phyloP scores from a whole-genome alignment of 2,329 filamentous ascomycete genomes.

The Epichloe baconii region DNA sequence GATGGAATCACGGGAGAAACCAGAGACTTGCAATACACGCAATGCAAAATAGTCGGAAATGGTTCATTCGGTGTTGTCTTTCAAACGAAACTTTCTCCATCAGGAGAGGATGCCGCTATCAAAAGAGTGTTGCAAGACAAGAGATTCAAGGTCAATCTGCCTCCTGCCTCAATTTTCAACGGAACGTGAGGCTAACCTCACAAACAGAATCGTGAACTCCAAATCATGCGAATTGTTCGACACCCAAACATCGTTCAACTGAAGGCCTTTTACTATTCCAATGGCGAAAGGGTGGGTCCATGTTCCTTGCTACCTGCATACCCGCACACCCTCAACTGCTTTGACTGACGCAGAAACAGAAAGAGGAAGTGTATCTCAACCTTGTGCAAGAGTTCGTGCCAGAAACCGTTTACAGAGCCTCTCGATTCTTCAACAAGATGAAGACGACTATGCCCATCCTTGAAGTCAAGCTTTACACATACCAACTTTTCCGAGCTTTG shows the following conservation, averaged over 20 bases:
- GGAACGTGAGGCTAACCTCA: not conserved
- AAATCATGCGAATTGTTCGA: conserved; percentile 98
- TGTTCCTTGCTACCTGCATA: not conserved
- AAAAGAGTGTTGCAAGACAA: conserved; percentile 98
- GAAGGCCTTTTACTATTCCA: conserved; percentile 99
- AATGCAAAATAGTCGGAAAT: conserved; percentile 99
- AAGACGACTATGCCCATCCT: conserved; percentile 99
- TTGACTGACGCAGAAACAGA: conserved; percentile 33
- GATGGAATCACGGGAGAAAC: conserved; percentile 96
- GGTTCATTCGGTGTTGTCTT: conserved; percentile 98
- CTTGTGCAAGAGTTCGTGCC: conserved; percentile 96
- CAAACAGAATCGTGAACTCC: conserved; percentile 83
- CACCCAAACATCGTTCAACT: conserved; percentile 98
- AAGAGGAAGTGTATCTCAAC: conserved; percentile 98
- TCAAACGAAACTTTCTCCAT: conserved; percentile 96
- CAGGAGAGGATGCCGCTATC: conserved; percentile 95
- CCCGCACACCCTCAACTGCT: not conserved
- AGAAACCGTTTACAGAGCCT: conserved; percentile 95
- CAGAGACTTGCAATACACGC: conserved; percentile 93
- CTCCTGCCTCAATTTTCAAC: not conserved
- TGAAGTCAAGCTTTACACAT: conserved; percentile 98
- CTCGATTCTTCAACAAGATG: conserved; percentile 99
- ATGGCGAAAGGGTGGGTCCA: conserved; percentile 75
- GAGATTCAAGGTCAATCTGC: conserved; percentile 75
- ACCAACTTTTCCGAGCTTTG: conserved; percentile 95